Conservation (phyloP, 495 filamentous ascomycete genomes). For the Aspergillus cristatus region DNA sequence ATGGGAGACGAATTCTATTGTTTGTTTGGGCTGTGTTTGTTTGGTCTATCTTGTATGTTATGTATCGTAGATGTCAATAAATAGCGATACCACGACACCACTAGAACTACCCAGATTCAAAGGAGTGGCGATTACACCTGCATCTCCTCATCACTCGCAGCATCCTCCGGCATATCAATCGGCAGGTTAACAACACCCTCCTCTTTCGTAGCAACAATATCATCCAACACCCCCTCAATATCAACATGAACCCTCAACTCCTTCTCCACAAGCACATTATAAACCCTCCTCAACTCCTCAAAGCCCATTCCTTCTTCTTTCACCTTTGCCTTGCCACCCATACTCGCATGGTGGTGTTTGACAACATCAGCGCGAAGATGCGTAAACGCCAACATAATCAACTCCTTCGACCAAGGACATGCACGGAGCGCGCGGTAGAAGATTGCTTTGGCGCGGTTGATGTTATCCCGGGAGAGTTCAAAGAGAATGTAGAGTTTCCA, state of each 20-base stretch:
- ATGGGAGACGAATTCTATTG: background rate
- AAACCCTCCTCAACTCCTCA: slow-evolving; percentile 35
- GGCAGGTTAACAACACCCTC: slow-evolving; percentile 7
- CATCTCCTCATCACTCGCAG: slow-evolving; percentile 17
- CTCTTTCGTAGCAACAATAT: slow-evolving; percentile 5
- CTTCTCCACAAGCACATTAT: slow-evolving; percentile 43
- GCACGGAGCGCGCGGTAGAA: slow-evolving; percentile 41
- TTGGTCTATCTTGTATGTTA: no score
- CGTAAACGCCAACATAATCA: slow-evolving; percentile 54
- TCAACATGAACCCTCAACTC: slow-evolving; percentile 42
- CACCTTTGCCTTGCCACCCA: background rate
- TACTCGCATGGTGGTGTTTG: background rate
- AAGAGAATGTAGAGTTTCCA: slow-evolving; percentile 65
- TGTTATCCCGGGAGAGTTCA: slow-evolving; percentile 27
- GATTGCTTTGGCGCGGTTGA: slow-evolving; percentile 36
- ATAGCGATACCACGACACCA: no score
- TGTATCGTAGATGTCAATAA: no score
- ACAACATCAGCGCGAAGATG: slow-evolving; percentile 29
- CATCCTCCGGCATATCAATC: slow-evolving; percentile 23
- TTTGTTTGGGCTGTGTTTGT: slow-evolving; percentile 5
- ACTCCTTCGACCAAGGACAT: slow-evolving; percentile 70
- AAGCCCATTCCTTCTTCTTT: slow-evolving; percentile 21
- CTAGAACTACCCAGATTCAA: no score
- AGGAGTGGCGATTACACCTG: slow-evolving; percentile 10
- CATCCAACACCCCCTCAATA: slow-evolving; percentile 24